Evolutionary conservation across 345 rosid species (phyloP), one percentile per base, ranked within the genome.

Genomic region (Acer campestre): DNA sequence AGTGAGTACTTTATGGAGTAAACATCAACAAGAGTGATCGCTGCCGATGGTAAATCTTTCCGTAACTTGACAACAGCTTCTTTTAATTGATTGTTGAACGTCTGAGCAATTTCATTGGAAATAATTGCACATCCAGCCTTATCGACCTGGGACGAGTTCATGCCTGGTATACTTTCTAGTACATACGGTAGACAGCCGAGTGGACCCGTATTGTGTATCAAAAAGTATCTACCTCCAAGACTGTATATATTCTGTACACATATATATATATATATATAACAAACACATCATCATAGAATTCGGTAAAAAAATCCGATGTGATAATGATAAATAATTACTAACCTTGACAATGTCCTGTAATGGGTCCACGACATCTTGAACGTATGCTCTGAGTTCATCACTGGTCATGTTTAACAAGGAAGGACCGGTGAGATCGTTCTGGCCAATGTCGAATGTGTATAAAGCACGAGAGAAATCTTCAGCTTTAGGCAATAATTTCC

Each of bases 391-490:
- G 62, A 92, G 86, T 77, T 88, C 71, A 61, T 66, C 65, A 0
- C 80, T 70, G 0, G 93, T 75, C 90, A 76, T 85, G 83, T 89
- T 90, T 6, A 61, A 80, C 75, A 89, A 90, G 78, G 85, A 87
- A 27, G 64, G 90, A 0, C 90, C 67, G 0, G 92, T 88, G 40
- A 90, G 90, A 83, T 92, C 97, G 77, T 92, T 92, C 53, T 92
- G 93, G 10, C 93, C 95, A 11, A 90, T 90, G 78, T 92, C 97
- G 18, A 92, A 87, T 16, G 93, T 89, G 85, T 90, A 89, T 74
- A 92, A 70, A 11, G 89, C 95, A 3, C 31, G 20, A 1, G 86
- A 78, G 82, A 90, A 92, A 73, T 68, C 75, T 29, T 83, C 83
- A 2, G 77, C 83, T 64, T 77, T 84, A 3, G 92, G 95, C 83